These are phyloP conservation scores for Santalum album DNA, from an alignment of 164 flowering plant species.

Conservation along the genomic window DNA sequence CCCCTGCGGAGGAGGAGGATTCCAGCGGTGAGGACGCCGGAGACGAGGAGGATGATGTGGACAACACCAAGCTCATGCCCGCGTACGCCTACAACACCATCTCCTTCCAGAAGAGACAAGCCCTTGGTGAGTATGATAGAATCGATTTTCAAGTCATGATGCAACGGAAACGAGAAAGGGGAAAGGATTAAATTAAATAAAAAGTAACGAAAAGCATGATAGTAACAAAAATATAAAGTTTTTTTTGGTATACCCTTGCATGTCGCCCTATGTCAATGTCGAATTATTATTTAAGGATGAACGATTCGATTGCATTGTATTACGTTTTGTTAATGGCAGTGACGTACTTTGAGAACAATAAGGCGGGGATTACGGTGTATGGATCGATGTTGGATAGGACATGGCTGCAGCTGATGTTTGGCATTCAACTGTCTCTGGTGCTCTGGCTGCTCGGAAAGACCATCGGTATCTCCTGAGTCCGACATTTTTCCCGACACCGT, in stretches of 20 bases:
- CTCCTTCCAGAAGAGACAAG: slow-evolving; percentile 72
- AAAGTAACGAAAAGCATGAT: too few relatives aligned
- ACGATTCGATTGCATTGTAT: too few relatives aligned
- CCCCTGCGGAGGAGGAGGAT: slow-evolving; percentile 11
- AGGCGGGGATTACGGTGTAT: slow-evolving; percentile 77
- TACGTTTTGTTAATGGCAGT: slow-evolving; percentile 36
- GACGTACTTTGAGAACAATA: slow-evolving; percentile 83
- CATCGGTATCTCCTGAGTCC: slow-evolving; percentile 42
- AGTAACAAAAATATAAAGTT: too few relatives aligned
- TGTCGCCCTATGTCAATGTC: too few relatives aligned
- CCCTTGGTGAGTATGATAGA: slow-evolving; percentile 40
- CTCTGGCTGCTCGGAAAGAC: slow-evolving; percentile 93
- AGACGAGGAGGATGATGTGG: slow-evolving; percentile 63
- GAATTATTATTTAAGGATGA: too few relatives aligned
- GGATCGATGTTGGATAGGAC: slow-evolving; percentile 83
- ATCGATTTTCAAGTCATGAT: too few relatives aligned
- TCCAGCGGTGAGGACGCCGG: slow-evolving; percentile 33
- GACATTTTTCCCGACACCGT: too few relatives aligned
- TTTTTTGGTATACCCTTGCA: too few relatives aligned
- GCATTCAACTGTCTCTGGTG: slow-evolving; percentile 65
- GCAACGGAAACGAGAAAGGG: too few relatives aligned
- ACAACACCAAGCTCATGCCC: slow-evolving; percentile 39
- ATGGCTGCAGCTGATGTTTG: slow-evolving; percentile 62
- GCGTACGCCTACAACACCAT: slow-evolving; percentile 45
- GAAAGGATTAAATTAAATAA: too few relatives aligned